Base-by-base conservation (phyloP, 176 grass and related monocot species). In the Eleusine indica region DNA sequence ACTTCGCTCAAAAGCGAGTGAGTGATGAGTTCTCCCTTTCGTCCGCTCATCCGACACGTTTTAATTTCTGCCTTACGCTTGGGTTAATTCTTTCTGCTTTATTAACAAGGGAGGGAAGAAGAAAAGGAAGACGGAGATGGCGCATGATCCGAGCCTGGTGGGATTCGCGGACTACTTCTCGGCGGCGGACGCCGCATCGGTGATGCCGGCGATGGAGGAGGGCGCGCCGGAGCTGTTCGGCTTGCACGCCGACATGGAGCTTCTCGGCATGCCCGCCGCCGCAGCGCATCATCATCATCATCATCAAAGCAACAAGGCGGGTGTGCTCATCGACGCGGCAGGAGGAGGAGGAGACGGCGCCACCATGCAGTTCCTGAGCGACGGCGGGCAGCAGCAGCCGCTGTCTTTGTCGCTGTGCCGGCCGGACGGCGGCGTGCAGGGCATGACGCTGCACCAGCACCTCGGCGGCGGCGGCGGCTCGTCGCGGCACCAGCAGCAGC, bases 161-260 rank as follows among this genome's bases (percentile, higher is more conserved):
- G 87, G 83, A 0, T 91, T 88, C 87, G 86, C 88, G 21, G 90
- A 88, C 58, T 92, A 91, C 81, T 86, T 87, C 88, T 88, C 90
- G 43, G 46, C 75, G 16, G 76, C 72, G 3, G 83, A 84, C 58
- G 78, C 80, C 17, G 53, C 76, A 53, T 47, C 82, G 21, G 76
- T 86, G 25, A 87, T 93, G 83, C 88, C 90, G 37, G 14, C 52
- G 42, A 90, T 96, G 64, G 89, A 85, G 46, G 29, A 85, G 5
- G 87, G 42, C 5, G 74, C 89, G 38, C 87, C 84, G 32, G 92
- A 98, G 68, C 80, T 96, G 9, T 99, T 82, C 79, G 80, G 88
- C 30, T 11, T 94, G 48, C 96, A 96, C 37, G 22, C 51, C 25
- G 91, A 90, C 70, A 90, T 98, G 71, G 90, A 95, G 84, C 83